Conservation (phyloP, 1,284 basidiomycete genomes). For the Cerrena zonata region DNA sequence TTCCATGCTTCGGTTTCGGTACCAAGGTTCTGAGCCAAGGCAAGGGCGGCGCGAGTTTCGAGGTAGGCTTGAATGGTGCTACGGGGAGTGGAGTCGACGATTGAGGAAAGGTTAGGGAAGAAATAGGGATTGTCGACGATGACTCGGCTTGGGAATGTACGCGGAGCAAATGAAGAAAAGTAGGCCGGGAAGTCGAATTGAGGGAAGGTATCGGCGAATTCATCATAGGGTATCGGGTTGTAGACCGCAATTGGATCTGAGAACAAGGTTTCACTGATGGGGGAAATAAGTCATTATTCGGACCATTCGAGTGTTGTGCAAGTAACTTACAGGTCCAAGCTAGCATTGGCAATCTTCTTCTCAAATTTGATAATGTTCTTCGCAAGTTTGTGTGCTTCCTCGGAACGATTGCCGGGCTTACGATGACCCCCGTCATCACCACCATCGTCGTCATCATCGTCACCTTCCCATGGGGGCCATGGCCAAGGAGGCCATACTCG, state of each 20-base stretch:
- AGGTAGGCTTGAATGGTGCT: slow-evolving; percentile 86
- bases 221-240: slow-evolving; percentile 72
- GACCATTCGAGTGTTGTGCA: slow-evolving; percentile 5
- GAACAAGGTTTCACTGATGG: slow-evolving; percentile 51
- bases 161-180: slow-evolving; percentile 78
- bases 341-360: slow-evolving; percentile 72
- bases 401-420: slow-evolving; percentile 34
- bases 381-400: slow-evolving; percentile 61
- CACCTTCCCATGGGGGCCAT: slow-evolving; percentile 75
- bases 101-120: slow-evolving; percentile 58
- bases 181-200: slow-evolving; percentile 81
- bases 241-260: slow-evolving; percentile 85
- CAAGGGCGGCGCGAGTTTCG: slow-evolving; percentile 61
- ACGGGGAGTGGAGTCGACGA: slow-evolving; percentile 65
- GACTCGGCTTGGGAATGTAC: slow-evolving; percentile 69
- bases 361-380: slow-evolving; percentile 78
- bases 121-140: slow-evolving; percentile 85
- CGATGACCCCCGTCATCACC: slow-evolving; percentile 38
- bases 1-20: slow-evolving; percentile 71
- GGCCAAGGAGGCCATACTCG: slow-evolving; percentile 78
- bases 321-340: slow-evolving; percentile 65
- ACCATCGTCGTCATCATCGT: slow-evolving; percentile 52
- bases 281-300: background rate
- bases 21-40: slow-evolving; percentile 66
- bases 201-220: slow-evolving; percentile 67